A percentile compares a stretch with the other conserved stretches of the same genome.
Conservation (phyloP, 2,329 filamentous ascomycete species). For the Microascus cirrosus region DNA sequence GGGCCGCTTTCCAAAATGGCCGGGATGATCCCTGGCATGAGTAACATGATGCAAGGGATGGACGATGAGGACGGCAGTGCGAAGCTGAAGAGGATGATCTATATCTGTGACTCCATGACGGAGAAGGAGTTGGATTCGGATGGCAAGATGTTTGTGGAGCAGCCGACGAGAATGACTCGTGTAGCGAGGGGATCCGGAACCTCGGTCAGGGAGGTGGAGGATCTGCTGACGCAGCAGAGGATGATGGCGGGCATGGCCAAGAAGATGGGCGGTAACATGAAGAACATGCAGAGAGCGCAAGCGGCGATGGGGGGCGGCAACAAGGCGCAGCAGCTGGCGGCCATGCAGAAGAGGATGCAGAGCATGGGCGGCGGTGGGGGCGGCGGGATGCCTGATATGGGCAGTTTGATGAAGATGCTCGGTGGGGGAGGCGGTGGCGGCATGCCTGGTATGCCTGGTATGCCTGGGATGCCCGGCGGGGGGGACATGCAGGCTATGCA, state of each 20-base stretch:
- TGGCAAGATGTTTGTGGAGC: constrained; percentile 85
- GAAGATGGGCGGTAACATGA: constrained; percentile 96
- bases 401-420: constrained; percentile 85
- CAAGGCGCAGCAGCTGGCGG: constrained; percentile 85
- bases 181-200: constrained; percentile 87
- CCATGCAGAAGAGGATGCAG: constrained; percentile 92
- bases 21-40: constrained; percentile 94
- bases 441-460: constrained; percentile 45
- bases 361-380: constrained; percentile 73
- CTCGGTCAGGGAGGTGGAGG: constrained; percentile 84
- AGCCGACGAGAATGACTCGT: constrained; percentile 85
- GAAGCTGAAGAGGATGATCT: constrained; percentile 96
- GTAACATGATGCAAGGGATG: constrained; percentile 88
- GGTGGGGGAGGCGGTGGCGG: constrained; percentile 50
- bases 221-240: constrained; percentile 90
- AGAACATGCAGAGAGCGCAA: constrained; percentile 92
- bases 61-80: constrained; percentile 91
- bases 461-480: constrained; percentile 43
- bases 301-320: constrained; percentile 84
- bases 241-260: constrained; percentile 99
- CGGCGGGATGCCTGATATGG: constrained; percentile 70
- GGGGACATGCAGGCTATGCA: constrained; percentile 69
- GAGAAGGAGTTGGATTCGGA: constrained; percentile 91
- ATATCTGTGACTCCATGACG: constrained; percentile 98
- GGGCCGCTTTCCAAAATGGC: constrained; percentile 94